phyloP scores from a whole-genome alignment of 768 basidiomycete genomes.

The Phylloporus sp. region DNA sequence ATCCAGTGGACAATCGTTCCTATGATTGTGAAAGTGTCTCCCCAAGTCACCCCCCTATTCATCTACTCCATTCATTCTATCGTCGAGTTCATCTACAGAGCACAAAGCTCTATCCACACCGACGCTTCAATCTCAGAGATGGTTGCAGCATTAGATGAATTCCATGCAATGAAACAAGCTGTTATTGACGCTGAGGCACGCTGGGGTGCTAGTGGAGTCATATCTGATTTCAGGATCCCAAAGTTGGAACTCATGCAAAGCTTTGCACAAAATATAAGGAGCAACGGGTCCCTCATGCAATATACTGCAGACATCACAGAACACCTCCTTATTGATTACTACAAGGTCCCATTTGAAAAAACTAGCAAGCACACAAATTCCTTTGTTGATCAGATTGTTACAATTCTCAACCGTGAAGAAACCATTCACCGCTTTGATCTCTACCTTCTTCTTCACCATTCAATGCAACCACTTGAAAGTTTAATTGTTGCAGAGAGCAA shows the following conservation, averaged over 20 bases:
- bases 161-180: conserved; percentile 14
- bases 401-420: too few species aligned
- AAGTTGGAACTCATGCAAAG: conserved; percentile 13
- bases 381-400: too few species aligned
- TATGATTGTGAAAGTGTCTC: neutral
- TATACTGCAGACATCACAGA: conserved; percentile 37
- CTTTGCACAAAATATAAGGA: conserved; percentile 15
- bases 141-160: neutral
- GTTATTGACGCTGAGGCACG: conserved; percentile 9
- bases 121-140: conserved; percentile 7
- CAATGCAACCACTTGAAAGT: too few species aligned
- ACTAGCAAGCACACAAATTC: too few species aligned
- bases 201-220: neutral
- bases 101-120: conserved; percentile 13
- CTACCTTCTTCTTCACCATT: too few species aligned
- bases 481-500: too few species aligned
- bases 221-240: conserved; percentile 23
- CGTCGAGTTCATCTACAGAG: neutral
- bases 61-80: neutral
- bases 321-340: conserved; percentile 29
- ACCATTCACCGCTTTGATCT: too few species aligned
- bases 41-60: neutral
- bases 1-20: neutral
- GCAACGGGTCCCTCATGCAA: conserved; percentile 30
- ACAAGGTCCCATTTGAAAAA: conserved; percentile 3